Evolutionary conservation across 768 basidiomycete genomes (phyloP), one percentile per base, ranked within the genome.

Genomic region (Rhizopogon vinicolor): DNA sequence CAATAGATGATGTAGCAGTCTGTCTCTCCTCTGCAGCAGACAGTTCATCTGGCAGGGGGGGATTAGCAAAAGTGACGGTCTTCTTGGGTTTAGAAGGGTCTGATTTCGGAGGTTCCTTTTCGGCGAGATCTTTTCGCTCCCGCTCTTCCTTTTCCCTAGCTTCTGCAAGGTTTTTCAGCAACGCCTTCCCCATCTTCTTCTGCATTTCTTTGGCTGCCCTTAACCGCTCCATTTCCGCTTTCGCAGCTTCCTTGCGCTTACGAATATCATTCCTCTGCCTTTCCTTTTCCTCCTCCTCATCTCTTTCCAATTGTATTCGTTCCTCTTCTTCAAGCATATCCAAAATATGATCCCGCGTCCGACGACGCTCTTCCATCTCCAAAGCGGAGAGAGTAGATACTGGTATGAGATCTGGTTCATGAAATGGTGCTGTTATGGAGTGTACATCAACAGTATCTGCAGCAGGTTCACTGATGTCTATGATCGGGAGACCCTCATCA

Each of bases 401-500:
- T 0, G 80, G 77, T 33, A 82, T 65, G 9, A 84, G 66, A 41
- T 77, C 74, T 25, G 76, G 68, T 28, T 83, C 80, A 22, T 76
- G 72, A 18, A 68, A 51, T n/a, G 61, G 44, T 28, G 50, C 37
- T 3, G 63, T 51, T 31, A 63, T 43, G 9, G 61, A 52, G 1
- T 61, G 50, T 19, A 52, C 52, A n/a, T 61, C 59, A 28, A 55
- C 51, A 29, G 63, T 70, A 19, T 60, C 44, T n/a, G 46, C 44
- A 4, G 78, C 62, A 41, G 82, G 83, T 63, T 92, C 90, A 31
- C 78, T 79, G 54, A 92, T 85, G 39, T 92, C 90, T 57, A 91
- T 75, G 58, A 92, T 86, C 10, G 89, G 89, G 40, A 89, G 78
- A 3, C 88, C 89, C 46, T 92, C 89, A 62, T 90, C 87, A 62